These are phyloP conservation scores for Tillandsia leiboldiana DNA, from an alignment of 176 grass and related monocot species.

Conservation along the genomic window DNA sequence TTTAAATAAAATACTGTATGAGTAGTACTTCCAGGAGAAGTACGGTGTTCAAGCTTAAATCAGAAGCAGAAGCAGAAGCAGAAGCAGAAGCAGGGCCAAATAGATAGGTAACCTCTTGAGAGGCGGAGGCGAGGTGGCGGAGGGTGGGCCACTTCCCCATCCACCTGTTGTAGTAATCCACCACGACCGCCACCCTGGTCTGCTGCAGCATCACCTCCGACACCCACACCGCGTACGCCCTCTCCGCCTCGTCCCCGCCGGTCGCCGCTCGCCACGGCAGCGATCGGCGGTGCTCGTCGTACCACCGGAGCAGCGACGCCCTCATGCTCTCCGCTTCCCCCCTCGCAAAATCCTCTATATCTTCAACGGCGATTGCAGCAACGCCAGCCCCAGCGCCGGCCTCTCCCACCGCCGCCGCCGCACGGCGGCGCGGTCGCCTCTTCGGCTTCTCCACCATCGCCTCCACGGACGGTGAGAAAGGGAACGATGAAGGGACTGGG, in stretches of 20 bases:
- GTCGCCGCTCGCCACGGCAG: slow-evolving; percentile 60
- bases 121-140: slow-evolving; percentile 58
- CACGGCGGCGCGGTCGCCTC: neutral
- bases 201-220: slow-evolving; percentile 99
- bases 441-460: neutral
- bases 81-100: neutral
- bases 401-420: neutral
- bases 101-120: slow-evolving; percentile 50
- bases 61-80: neutral
- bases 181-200: slow-evolving; percentile 69
- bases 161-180: slow-evolving; percentile 83
- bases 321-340: slow-evolving; percentile 23
- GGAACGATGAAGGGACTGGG: neutral
- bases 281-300: slow-evolving; percentile 50
- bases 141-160: slow-evolving; percentile 86
- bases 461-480: slow-evolving; percentile 4
- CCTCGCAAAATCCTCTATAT: slow-evolving; percentile 39
- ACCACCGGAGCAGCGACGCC: slow-evolving; percentile 56
- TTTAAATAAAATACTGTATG: neutral
- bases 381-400: slow-evolving; percentile 3
- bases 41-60: too few species aligned
- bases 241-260: slow-evolving; percentile 19
- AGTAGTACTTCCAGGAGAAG: too few species aligned
- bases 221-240: slow-evolving; percentile 93
- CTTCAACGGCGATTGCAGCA: neutral